These are phyloP conservation scores for Botrytis squamosa DNA, from an alignment of 2,329 filamentous ascomycete species.

Conservation along the genomic window DNA sequence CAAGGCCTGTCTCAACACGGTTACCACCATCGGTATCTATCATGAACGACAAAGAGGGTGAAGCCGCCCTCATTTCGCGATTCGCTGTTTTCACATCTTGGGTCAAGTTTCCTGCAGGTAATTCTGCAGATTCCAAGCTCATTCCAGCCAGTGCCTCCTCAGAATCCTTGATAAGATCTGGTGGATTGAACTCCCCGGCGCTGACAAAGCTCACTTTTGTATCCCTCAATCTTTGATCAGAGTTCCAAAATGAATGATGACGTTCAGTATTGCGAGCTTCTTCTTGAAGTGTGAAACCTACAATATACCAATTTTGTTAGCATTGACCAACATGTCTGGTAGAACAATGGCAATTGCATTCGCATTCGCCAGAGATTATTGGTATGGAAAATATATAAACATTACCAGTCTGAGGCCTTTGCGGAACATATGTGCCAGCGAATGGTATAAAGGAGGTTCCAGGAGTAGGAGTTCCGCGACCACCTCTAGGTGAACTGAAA, in stretches of 20 bases:
- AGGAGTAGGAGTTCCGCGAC: slow-evolving; percentile 14
- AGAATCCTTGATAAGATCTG: slow-evolving; percentile 26
- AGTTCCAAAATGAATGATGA: slow-evolving; percentile 47
- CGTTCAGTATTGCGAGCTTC: slow-evolving; percentile 58
- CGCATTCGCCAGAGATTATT: neutral
- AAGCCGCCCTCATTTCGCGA: neutral
- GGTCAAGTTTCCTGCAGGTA: slow-evolving; percentile 11
- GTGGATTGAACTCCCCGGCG: slow-evolving; percentile 49
- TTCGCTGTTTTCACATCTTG: slow-evolving; percentile 17
- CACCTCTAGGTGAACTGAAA: slow-evolving; percentile 22
- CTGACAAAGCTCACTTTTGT: slow-evolving; percentile 59
- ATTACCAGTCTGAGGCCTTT: slow-evolving; percentile 27
- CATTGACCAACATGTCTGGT: neutral
- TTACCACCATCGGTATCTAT: slow-evolving; percentile 40
- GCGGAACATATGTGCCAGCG: slow-evolving; percentile 25
- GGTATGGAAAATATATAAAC: neutral
- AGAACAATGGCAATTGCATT: neutral
- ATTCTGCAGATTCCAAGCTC: slow-evolving; percentile 25
- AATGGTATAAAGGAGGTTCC: slow-evolving; percentile 31
- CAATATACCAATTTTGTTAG: slow-evolving; percentile 2
- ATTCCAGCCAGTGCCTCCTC: slow-evolving; percentile 36
- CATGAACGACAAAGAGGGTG: slow-evolving; percentile 35
- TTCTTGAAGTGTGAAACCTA: slow-evolving; percentile 47
- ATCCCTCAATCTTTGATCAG: slow-evolving; percentile 53
- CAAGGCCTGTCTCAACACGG: slow-evolving; percentile 36